Evolutionary conservation across 2,329 filamentous ascomycete species (phyloP).

Genomic region (Claviceps maximensis): DNA sequence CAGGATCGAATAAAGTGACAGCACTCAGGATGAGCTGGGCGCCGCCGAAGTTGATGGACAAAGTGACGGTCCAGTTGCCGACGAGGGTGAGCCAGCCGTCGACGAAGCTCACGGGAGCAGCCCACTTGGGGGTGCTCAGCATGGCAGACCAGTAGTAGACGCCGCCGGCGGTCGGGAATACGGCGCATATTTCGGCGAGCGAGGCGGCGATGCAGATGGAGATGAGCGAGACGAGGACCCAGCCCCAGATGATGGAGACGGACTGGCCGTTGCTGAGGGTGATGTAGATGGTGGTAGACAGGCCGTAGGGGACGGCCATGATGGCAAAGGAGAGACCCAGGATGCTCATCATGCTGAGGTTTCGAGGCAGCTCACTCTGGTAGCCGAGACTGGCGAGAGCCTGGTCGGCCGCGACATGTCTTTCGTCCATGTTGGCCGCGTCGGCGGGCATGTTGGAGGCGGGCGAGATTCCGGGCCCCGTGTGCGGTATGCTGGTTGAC

Average conservation of each 20-base stretch:
- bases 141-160: slow-evolving; percentile 65
- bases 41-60: slow-evolving; percentile 58
- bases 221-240: slow-evolving; percentile 49
- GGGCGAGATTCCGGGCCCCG: neutral
- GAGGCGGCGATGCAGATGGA: slow-evolving; percentile 59
- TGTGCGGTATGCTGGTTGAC: no score
- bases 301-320: slow-evolving; percentile 36
- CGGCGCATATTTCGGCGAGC: slow-evolving; percentile 59
- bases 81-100: slow-evolving; percentile 64
- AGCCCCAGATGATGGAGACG: slow-evolving; percentile 62
- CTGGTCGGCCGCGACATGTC: slow-evolving; percentile 21
- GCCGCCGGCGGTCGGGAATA: slow-evolving; percentile 47
- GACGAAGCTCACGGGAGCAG: slow-evolving; percentile 53
- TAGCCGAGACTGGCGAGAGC: slow-evolving; percentile 35
- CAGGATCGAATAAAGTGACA: slow-evolving; percentile 50
- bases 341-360: slow-evolving; percentile 36
- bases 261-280: slow-evolving; percentile 59
- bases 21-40: slow-evolving; percentile 56
- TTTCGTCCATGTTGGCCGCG: slow-evolving; percentile 7
- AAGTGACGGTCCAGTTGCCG: slow-evolving; percentile 57
- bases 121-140: slow-evolving; percentile 47
- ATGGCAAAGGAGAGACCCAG: slow-evolving; percentile 37
- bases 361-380: slow-evolving; percentile 35
- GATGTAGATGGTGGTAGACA: slow-evolving; percentile 34
- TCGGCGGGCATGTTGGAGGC: neutral